Percentiles rank a stretch among this genome's conserved stretches.
Evolutionary conservation across 2,329 filamentous ascomycete species (phyloP).

Genomic region (Ophiostoma sp.): DNA sequence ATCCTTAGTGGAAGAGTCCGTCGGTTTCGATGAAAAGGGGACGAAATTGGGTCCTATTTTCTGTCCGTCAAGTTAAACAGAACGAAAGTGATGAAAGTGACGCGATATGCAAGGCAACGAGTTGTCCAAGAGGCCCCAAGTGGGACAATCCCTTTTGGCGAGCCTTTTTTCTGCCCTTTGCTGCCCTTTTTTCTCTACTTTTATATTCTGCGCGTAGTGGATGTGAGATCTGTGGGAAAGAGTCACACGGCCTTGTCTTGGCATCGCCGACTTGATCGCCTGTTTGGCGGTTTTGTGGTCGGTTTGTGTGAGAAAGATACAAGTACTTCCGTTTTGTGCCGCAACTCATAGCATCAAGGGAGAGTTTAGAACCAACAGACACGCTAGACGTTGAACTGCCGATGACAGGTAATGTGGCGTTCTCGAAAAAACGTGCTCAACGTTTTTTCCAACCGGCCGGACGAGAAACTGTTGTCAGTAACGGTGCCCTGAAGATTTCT

Average conservation of each 20-base stretch:
- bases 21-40: constrained; percentile 15
- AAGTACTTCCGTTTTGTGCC: not conserved
- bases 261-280: not conserved
- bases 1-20: constrained; percentile 3
- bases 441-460: not conserved
- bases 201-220: too few species aligned
- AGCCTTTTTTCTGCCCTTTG: not conserved
- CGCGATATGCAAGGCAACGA: not conserved
- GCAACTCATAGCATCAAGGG: not conserved
- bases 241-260: not conserved
- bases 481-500: not conserved
- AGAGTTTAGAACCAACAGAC: constrained; percentile 14
- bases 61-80: not conserved
- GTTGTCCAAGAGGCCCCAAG: not conserved
- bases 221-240: not conserved
- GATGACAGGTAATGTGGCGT: not conserved
- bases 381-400: not conserved
- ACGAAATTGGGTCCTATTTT: not conserved
- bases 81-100: not conserved
- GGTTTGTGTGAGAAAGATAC: not conserved
- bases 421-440: not conserved
- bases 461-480: not conserved
- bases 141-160: not conserved
- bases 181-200: too few species aligned
- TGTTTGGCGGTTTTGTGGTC: not conserved